These are phyloP conservation scores for Podila verticillata DNA, from an alignment of 192 early-diverging fungal genomes.

Conservation along the genomic window DNA sequence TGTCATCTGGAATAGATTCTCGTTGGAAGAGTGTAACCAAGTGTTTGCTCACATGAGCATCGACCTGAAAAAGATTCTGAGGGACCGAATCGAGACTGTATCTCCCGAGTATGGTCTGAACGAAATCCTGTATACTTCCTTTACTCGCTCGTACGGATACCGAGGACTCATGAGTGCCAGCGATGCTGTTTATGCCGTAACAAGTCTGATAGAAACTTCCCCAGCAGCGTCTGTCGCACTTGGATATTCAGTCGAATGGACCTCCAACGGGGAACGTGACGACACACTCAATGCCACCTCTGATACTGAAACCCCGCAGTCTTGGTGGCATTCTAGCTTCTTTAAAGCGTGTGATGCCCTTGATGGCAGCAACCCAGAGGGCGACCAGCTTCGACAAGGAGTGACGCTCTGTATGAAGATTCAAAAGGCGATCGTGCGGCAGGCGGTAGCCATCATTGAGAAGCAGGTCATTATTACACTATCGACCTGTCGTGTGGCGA, in stretches of 20 bases:
- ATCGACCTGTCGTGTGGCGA: slow-evolving; percentile 77
- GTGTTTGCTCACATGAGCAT: slow-evolving; percentile 79
- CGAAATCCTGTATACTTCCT: slow-evolving; percentile 82
- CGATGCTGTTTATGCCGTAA: slow-evolving; percentile 84
- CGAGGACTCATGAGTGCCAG: slow-evolving; percentile 72
- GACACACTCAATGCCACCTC: not conserved
- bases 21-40: slow-evolving; percentile 79
- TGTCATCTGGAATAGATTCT: slow-evolving; percentile 63
- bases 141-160: slow-evolving; percentile 82
- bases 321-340: slow-evolving; percentile 83
- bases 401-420: slow-evolving; percentile 78
- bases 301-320: slow-evolving; percentile 3
- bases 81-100: slow-evolving; percentile 69
- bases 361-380: slow-evolving; percentile 51
- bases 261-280: slow-evolving; percentile 36
- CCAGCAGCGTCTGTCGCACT: slow-evolving; percentile 51
- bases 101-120: slow-evolving; percentile 83
- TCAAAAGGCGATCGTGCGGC: slow-evolving; percentile 81
- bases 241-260: slow-evolving; percentile 44
- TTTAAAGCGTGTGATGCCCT: slow-evolving; percentile 92
- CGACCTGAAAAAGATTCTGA: slow-evolving; percentile 78
- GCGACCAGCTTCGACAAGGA: slow-evolving; percentile 60
- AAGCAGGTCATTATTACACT: slow-evolving; percentile 81
- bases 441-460: slow-evolving; percentile 82
- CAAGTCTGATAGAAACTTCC: slow-evolving; percentile 73